Percentiles rank a stretch among this genome's conserved stretches.
These are phyloP conservation scores for Kluyveromyces marxianus DNA, from an alignment of 1,139 yeast species.

Conservation along the genomic window DNA sequence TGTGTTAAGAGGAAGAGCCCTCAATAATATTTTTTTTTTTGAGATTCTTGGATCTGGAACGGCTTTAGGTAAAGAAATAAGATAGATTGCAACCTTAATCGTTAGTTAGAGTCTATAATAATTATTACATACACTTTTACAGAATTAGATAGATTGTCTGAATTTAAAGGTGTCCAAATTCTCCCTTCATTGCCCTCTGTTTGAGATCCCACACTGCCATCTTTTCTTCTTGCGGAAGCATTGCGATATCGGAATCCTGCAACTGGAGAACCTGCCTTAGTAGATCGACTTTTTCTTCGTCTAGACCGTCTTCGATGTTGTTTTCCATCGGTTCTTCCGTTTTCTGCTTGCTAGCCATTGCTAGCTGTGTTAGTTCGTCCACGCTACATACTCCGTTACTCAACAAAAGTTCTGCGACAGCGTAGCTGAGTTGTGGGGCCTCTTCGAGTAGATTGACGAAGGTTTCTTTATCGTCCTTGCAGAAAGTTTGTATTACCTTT, in stretches of 20 bases:
- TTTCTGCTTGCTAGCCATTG: conserved; percentile 16
- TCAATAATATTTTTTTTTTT: no score
- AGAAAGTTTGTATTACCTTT: conserved; percentile 57
- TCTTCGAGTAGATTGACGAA: conserved; percentile 57
- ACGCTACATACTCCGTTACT: conserved; percentile 33
- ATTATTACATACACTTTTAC: no score
- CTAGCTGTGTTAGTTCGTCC: conserved; percentile 30
- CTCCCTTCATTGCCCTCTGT: conserved; percentile 31
- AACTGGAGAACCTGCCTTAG: conserved; percentile 52
- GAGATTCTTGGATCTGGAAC: no score
- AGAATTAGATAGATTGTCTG: no score
- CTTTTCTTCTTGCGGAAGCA: conserved; percentile 53
- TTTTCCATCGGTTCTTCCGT: conserved; percentile 9
- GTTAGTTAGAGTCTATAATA: no score
- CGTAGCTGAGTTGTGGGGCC: conserved; percentile 75
- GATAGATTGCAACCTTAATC: no score
- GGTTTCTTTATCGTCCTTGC: conserved; percentile 52
- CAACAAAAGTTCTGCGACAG: conserved; percentile 69
- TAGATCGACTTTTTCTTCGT: conserved; percentile 43
- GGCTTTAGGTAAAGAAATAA: no score
- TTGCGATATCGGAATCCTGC: conserved; percentile 54
- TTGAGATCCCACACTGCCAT: conserved; percentile 31
- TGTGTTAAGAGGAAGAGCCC: no score
- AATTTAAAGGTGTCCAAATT: conserved; percentile 23
- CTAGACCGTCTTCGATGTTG: conserved; percentile 32